Evolutionary conservation across 352 stramenopile species (phyloP), one percentile per base, ranked within the genome.

Genomic region (Phytophthora tubulina): DNA sequence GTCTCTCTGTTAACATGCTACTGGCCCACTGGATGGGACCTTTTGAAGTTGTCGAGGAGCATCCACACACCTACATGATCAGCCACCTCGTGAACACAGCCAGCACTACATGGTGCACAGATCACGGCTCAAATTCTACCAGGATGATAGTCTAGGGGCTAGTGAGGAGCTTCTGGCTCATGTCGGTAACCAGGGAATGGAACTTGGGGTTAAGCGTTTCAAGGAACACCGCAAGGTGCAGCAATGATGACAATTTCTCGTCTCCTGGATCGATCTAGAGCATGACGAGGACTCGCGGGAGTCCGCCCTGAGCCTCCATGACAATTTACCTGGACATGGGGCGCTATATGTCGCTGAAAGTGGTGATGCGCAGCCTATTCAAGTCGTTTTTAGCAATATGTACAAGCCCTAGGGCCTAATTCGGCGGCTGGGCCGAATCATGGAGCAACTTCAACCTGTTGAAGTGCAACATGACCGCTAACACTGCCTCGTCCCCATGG

Each of bases 21-120:
- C 5, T 55, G 3, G 63, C 36, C 5, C 1, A 46, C 27, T 71
- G 54, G 63, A 17, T 65, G 4, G 45, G 54, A 1, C 45, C 54
- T 2, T 71, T 65, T 11, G n/a, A 52, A 9, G 42, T 42, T 0
- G 21, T 46, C 1, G 30, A 64, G 5, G 3, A 17, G 10, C 42
- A 11, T 3, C 30, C 45, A 0, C 3, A 66, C 8, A 60, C 54
- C 14, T 65, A 49, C n/a, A 46, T 71, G 8, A 53, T 65, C 36
- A 5, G n/a, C 0, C 63, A 71, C 8, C 32, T 66, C 6, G 0
- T 71, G 0, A 66, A 17, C 5, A 10, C 8, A n/a, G 4, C 45
- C 11, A 52, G 21, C 45, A 17, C 8, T 35, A 52, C 45, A 54
- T 54, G 13, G 30, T 38, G 48, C 6, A 39, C 15, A 21, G 48